phyloP scores from a whole-genome alignment of 1,284 basidiomycete genomes.

The Trichosporon sp. region DNA sequence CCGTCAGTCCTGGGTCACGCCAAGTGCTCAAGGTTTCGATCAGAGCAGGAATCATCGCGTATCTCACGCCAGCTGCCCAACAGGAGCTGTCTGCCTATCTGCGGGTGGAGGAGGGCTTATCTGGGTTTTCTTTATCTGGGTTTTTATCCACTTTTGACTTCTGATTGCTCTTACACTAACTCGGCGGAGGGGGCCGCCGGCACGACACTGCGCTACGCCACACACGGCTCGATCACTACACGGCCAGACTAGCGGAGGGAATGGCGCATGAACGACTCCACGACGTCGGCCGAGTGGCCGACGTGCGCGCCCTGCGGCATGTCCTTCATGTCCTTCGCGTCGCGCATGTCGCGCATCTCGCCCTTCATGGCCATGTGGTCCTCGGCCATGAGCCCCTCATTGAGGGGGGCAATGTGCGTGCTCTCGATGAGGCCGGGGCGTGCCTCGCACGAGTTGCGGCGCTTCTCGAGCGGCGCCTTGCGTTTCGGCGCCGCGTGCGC shows the following conservation, averaged over 20 bases:
- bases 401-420: slow-evolving; percentile 21
- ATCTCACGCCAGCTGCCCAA: no score
- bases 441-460: slow-evolving; percentile 21
- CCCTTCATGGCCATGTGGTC: not conserved
- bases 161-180: not conserved
- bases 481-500: not conserved
- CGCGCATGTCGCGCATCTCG: not conserved
- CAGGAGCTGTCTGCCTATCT: no score
- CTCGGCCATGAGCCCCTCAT: slow-evolving; percentile 16
- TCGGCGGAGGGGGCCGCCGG: not conserved
- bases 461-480: not conserved
- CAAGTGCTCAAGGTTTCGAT: not conserved
- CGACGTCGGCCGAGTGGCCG: not conserved
- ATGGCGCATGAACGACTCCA: not conserved
- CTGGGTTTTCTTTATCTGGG: not conserved
- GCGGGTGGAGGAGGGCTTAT: no score
- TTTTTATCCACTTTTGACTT: not conserved
- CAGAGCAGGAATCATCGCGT: not conserved
- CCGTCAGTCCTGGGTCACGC: not conserved
- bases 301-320: not conserved
- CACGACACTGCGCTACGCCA: not conserved
- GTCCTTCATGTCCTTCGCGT: not conserved
- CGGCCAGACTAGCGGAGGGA: not conserved
- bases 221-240: not conserved
- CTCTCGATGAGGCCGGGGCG: slow-evolving; percentile 18